These are phyloP conservation scores for Chlorociboria aeruginascens DNA, from an alignment of 495 filamentous ascomycete species.

Conservation along the genomic window DNA sequence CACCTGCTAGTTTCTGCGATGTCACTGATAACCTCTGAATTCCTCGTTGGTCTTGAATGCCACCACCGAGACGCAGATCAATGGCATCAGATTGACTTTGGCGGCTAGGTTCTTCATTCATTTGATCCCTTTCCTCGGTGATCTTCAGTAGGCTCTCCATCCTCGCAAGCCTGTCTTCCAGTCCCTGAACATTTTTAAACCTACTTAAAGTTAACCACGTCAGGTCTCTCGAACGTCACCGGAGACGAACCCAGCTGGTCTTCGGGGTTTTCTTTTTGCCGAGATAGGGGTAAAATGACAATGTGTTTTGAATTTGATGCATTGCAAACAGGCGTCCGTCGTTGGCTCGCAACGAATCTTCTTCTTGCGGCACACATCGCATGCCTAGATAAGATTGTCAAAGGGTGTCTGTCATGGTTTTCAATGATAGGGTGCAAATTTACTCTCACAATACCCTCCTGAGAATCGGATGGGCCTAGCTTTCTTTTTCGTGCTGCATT, in stretches of 20 bases:
- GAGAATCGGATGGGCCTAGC: background rate
- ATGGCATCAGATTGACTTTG: background rate
- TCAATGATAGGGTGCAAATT: background rate
- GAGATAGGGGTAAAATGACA: constrained; percentile 94
- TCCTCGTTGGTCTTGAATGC: background rate
- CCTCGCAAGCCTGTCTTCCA: constrained; percentile 83
- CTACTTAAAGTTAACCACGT: constrained; percentile 3
- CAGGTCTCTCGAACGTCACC: background rate
- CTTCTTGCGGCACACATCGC: constrained; percentile 98
- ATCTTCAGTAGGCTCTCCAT: constrained; percentile 88
- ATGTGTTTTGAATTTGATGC: constrained; percentile 91
- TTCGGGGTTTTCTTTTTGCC: constrained; percentile 92
- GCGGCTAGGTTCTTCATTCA: background rate
- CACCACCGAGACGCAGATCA: background rate
- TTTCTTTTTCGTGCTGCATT: background rate
- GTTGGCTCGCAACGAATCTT: constrained; percentile 99
- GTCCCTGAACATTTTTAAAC: constrained; percentile 90
- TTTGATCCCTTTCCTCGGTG: background rate
- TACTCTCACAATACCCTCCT: background rate
- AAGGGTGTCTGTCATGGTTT: no score
- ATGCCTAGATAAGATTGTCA: constrained; percentile 45
- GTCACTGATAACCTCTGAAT: background rate
- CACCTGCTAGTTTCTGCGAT: background rate
- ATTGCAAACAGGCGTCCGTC: constrained; percentile 88
- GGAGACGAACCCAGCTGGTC: constrained; percentile 51